These are phyloP conservation scores for Pseudogymnoascus sp. DNA, from an alignment of 2,329 filamentous ascomycete genomes.

Conservation along the genomic window DNA sequence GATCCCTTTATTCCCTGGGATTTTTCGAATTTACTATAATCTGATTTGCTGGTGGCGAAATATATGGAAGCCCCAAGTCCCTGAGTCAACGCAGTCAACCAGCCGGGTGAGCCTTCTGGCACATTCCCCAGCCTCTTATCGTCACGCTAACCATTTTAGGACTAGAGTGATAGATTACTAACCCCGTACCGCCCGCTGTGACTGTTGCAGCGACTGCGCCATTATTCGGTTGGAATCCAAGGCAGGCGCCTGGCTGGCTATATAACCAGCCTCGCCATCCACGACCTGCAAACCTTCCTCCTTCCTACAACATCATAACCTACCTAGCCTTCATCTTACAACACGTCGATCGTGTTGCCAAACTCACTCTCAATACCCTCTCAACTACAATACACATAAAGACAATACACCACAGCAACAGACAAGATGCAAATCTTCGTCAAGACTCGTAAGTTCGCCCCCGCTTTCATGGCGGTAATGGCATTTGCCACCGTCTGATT, in stretches of 20 bases:
- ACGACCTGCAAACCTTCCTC: conserved; percentile 10
- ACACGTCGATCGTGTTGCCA: conserved; percentile 8
- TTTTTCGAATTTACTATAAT: not conserved
- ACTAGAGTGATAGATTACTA: not conserved
- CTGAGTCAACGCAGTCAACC: not conserved
- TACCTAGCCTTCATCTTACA: not conserved
- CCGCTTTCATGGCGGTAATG: conserved; percentile 19
- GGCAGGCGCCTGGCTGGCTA: conserved; percentile 12
- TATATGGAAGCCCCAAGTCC: not conserved
- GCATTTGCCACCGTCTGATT: conserved; percentile 24
- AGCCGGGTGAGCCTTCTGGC: conserved; percentile 4
- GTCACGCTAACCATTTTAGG: not conserved
- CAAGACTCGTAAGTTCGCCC: conserved; percentile 70
- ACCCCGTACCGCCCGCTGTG: not conserved
- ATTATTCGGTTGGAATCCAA: not conserved
- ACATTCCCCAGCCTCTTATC: conserved; percentile 5
- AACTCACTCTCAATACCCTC: conserved; percentile 14
- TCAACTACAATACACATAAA: conserved; percentile 10
- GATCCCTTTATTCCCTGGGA: not conserved
- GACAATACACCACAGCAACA: conserved; percentile 9
- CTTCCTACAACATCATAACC: conserved; percentile 10
- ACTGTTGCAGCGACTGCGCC: not conserved
- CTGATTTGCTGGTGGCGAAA: conserved; percentile 1
- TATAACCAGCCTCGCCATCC: conserved; percentile 14
- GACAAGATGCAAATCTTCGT: conserved; percentile 89